Conservation (phyloP, 805 yeast species). For the Yarrowia divulgata region DNA sequence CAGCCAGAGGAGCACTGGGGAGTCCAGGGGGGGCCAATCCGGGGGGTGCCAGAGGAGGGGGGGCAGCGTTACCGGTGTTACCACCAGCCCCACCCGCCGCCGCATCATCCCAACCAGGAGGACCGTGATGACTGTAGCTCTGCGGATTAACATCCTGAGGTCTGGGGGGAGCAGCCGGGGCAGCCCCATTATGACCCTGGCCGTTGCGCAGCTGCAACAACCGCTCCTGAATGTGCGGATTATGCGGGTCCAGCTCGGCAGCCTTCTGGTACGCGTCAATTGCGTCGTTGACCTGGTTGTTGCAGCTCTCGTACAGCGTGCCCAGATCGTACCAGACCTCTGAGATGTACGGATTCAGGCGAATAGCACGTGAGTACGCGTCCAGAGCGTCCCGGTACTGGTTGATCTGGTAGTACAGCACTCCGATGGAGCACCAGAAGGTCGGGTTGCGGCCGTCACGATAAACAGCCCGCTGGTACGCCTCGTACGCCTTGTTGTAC, state of each 20-base stretch:
- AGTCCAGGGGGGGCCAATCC: too few species aligned
- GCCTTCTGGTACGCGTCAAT: conserved; percentile 97
- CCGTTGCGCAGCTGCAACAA: conserved; percentile 71
- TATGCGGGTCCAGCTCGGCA: conserved; percentile 90
- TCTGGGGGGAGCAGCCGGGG: conserved; percentile 61
- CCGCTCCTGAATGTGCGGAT: conserved; percentile 92
- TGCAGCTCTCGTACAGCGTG: conserved; percentile 95
- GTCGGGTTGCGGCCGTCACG: conserved; percentile 97
- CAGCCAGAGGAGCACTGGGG: too few species aligned
- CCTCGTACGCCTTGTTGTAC: conserved; percentile 95
- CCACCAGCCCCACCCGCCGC: not conserved
- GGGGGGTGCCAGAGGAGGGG: not conserved
- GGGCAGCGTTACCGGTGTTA: not conserved
- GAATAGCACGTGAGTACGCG: conserved; percentile 95
- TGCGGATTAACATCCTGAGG: conserved; percentile 64
- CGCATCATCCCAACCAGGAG: conserved; percentile 56
- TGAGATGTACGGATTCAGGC: conserved; percentile 92
- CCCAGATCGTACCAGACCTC: conserved; percentile 99
- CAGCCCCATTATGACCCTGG: conserved; percentile 43
- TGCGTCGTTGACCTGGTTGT: conserved; percentile 93
- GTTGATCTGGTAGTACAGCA: conserved; percentile 91
- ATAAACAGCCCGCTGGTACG: conserved; percentile 98
- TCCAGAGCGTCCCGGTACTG: conserved; percentile 97
- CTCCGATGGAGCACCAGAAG: conserved; percentile 97
- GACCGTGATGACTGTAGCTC: conserved; percentile 62